phyloP scores from a whole-genome alignment of 2,329 filamentous ascomycete genomes.

The Cordyceps pruinosa region DNA sequence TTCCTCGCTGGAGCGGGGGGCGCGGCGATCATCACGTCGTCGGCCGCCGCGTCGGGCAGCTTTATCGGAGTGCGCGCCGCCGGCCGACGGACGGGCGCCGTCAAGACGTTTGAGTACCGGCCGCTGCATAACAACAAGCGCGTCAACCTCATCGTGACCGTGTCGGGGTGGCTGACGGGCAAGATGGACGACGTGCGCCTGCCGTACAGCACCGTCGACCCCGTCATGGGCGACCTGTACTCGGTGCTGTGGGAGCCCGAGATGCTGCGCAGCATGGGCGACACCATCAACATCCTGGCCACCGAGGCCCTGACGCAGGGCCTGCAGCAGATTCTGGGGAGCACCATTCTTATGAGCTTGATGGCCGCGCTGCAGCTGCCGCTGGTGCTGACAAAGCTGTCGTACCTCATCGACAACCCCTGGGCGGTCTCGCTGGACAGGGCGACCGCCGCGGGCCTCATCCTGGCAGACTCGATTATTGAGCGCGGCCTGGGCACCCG shows the following conservation, averaged over 20 bases:
- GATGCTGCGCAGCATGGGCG: conserved; percentile 95
- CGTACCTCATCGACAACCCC: conserved; percentile 95
- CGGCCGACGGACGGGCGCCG: conserved; percentile 79
- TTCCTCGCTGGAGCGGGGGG: conserved; percentile 91
- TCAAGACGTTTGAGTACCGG: conserved; percentile 94
- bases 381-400: conserved; percentile 83
- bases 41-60: conserved; percentile 77
- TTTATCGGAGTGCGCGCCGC: conserved; percentile 82
- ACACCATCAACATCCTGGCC: conserved; percentile 95
- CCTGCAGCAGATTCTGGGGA: conserved; percentile 88
- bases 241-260: conserved; percentile 97
- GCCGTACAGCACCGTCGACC: conserved; percentile 92
- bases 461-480: conserved; percentile 88
- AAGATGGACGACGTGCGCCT: conserved; percentile 94
- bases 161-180: conserved; percentile 97
- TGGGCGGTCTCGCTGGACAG: conserved; percentile 96
- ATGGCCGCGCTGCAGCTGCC: conserved; percentile 94
- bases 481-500: conserved; percentile 86
- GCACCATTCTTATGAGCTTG: conserved; percentile 76
- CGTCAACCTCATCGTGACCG: conserved; percentile 89
- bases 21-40: conserved; percentile 87
- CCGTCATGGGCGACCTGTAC: conserved; percentile 97
- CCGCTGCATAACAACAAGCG: conserved; percentile 97
- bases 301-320: conserved; percentile 97
- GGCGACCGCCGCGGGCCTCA: conserved; percentile 80